These are phyloP conservation scores for Lipomyces oligophaga DNA, from an alignment of 805 yeast genomes.

Conservation along the genomic window DNA sequence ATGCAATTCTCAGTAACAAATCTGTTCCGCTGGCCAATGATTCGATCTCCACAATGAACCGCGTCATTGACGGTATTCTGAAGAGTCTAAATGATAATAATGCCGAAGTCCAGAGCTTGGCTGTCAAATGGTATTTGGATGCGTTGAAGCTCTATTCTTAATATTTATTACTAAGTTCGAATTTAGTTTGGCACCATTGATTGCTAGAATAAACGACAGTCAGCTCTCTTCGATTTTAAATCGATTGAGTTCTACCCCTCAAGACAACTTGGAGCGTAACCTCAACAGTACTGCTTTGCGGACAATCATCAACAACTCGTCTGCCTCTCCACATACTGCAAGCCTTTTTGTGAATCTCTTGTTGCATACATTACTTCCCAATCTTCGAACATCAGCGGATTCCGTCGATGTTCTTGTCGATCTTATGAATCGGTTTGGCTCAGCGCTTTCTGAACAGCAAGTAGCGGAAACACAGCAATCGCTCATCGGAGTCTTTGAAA, in stretches of 20 bases:
- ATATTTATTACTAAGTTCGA: background rate
- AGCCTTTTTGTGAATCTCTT: constrained; percentile 32
- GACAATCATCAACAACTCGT: constrained; percentile 33
- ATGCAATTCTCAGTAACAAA: constrained; percentile 38
- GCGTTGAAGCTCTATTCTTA: background rate
- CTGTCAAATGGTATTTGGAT: constrained; percentile 51
- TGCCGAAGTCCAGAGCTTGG: constrained; percentile 71
- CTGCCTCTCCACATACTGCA: constrained; percentile 30
- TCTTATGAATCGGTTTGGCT: constrained; percentile 49
- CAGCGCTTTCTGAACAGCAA: constrained; percentile 41
- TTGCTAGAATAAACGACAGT: constrained; percentile 22
- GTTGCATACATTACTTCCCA: constrained; percentile 30
- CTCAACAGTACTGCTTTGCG: constrained; percentile 38
- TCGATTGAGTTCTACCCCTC: constrained; percentile 34
- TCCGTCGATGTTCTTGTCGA: constrained; percentile 59
- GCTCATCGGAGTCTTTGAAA: constrained; percentile 42
- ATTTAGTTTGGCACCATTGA: constrained; percentile 29
- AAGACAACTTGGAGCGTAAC: constrained; percentile 41
- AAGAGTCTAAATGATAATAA: constrained; percentile 55
- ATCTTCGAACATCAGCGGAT: constrained; percentile 43
- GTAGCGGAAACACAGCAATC: constrained; percentile 32
- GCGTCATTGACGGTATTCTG: constrained; percentile 43
- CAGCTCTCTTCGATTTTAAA: constrained; percentile 34
- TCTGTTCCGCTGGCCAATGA: constrained; percentile 33
- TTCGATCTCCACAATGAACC: constrained; percentile 13